Conservation (phyloP, 345 rosid species). For the Citrus mangshanensis region DNA sequence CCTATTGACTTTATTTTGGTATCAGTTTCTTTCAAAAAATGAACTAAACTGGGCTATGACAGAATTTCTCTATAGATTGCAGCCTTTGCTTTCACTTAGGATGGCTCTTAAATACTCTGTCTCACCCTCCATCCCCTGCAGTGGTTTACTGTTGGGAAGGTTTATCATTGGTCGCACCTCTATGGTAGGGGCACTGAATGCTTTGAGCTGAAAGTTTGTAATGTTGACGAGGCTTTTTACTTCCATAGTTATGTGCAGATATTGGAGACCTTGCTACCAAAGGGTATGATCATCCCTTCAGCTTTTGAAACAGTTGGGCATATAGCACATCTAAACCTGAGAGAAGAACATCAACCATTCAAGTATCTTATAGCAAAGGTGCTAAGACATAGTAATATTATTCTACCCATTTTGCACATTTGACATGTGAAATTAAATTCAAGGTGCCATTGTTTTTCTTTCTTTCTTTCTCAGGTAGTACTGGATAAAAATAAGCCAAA, state of each 20-base stretch:
- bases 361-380: slow-evolving; percentile 81
- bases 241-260: slow-evolving; percentile 40
- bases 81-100: neutral
- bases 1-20: neutral
- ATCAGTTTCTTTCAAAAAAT: neutral
- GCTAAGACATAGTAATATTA: neutral
- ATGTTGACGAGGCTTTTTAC: slow-evolving; percentile 6
- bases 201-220: slow-evolving; percentile 1
- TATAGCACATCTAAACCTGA: slow-evolving; percentile 78
- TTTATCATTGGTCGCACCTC: neutral
- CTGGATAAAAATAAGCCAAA: slow-evolving; percentile 87
- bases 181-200: neutral
- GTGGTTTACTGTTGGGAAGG: neutral
- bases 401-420: slow-evolving; percentile 4
- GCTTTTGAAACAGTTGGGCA: slow-evolving; percentile 90
- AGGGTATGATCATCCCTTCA: slow-evolving; percentile 71
- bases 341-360: slow-evolving; percentile 71
- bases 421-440: slow-evolving; percentile 3
- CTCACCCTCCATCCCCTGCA: neutral
- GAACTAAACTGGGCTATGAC: neutral
- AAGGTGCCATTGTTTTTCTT: neutral
- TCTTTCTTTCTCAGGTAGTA: slow-evolving; percentile 54
- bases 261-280: slow-evolving; percentile 77
- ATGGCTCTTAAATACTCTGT: neutral
- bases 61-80: neutral